Base-by-base conservation (phyloP, 2,329 filamentous ascomycete species). In the Paracorniculantispora psalliotae region DNA sequence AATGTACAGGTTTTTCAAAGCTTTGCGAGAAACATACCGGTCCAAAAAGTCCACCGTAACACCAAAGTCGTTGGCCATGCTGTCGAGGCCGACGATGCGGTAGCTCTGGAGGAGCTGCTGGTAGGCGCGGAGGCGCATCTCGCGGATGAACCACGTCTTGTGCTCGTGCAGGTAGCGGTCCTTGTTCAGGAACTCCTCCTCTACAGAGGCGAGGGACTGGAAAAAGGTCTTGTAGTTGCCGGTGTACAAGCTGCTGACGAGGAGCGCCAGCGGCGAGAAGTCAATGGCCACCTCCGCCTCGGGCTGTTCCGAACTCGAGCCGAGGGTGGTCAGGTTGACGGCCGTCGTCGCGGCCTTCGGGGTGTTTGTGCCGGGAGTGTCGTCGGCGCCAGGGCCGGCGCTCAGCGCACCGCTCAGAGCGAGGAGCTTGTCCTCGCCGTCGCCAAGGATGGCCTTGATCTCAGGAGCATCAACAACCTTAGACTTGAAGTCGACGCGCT, bases 391-490 rank as follows among this genome's bases (percentile, higher is more conserved):
- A 1, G 90, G 90, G 1, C 92, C 91, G 3, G 91, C 88, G 1
- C 91, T 94, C 57, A 92, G 77, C 33, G 89, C 87, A 19, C 92
- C 92, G 30, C 87, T 86, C 23, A 97, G 79, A 0, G 91, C 92
- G 33, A 91, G 82, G 57, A 96, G 79, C 75, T 93, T 93, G 70
- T 97, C 92, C 67, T 96, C 90, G 25, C 88, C 88, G 66, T 93
- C 88, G 60, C 93, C 94, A 25, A 99, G 85, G 63, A 99, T 96
- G 39, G 94, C 94, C 78, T 94, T 96, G 78, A 99, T 97, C 77
- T 99, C 94, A 13, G 94, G 93, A 8, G 94, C 94, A 73, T 99
- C 94, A 43, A 99, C 93, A 26, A 99, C 94, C 80, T 97, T 97
- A 65, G 90, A 90, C 81, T 99, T 99, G 84, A 99, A 99, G 75